These are phyloP conservation scores for Rhytidiadelphus loreus DNA, from an alignment of 225 moss, liverwort and hornwort genomes.

Conservation along the genomic window DNA sequence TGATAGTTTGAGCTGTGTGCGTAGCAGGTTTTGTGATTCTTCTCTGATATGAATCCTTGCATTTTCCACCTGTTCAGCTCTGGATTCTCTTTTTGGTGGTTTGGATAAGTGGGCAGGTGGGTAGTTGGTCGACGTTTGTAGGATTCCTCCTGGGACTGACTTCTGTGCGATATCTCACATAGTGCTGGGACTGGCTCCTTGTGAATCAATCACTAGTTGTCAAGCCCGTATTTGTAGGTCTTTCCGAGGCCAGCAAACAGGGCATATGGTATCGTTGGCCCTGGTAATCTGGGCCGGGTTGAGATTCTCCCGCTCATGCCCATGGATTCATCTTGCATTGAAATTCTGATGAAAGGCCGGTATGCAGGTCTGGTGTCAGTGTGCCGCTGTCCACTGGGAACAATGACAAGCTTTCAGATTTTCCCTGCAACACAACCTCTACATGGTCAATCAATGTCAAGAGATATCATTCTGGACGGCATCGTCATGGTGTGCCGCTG, in stretches of 20 bases:
- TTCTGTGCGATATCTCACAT: not conserved
- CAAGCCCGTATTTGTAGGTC: not conserved
- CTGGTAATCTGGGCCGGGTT: not conserved
- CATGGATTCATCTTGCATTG: not conserved
- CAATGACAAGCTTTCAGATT: not conserved
- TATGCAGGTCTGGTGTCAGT: slow-evolving; percentile 9
- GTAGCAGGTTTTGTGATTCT: not conserved
- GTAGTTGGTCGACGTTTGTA: not conserved
- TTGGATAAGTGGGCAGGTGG: not conserved
- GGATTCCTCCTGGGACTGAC: not conserved
- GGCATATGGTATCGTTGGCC: not conserved
- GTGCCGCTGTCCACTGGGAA: not conserved
- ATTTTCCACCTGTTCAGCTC: not conserved
- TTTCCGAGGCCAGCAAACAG: not conserved
- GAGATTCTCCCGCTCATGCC: not conserved
- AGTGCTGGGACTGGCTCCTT: not conserved
- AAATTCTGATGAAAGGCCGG: not conserved
- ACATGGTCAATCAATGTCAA: not conserved
- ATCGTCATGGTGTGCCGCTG: not conserved
- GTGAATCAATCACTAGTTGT: not conserved
- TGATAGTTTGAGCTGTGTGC: not conserved
- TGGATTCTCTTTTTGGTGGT: not conserved
- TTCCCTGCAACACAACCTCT: not conserved
- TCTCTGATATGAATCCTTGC: not conserved
- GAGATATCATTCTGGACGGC: not conserved